Base-by-base conservation (phyloP, 1,139 yeast genomes). In the Diutina neorugosa region DNA sequence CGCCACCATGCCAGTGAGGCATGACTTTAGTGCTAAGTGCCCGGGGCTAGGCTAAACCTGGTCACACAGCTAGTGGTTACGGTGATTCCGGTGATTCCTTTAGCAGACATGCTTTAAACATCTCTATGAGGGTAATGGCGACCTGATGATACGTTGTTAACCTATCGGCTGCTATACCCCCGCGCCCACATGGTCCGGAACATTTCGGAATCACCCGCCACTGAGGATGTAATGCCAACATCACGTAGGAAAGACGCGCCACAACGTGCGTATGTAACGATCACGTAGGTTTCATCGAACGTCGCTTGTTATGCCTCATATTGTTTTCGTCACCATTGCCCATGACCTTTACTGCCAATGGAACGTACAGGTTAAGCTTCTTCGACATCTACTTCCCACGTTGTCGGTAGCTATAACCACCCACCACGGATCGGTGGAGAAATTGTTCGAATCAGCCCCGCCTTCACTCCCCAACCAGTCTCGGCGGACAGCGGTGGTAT, bases 401-500 rank as follows among this genome's bases (percentile, higher is more conserved):
- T 25, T n/a, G 2, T n/a, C 40, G 14, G 14, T 27, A n/a, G 6
- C 34, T 2, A n/a, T 46, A 12, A 27, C 49, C 9, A 9, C n/a
- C 19, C 49, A 47, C 25, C 42, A 47, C 42, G 42, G 51, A 11
- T 14, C 21, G 23, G 51, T 31, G 41, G 42, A 47, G 16, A 9
- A n/a, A 9, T 11, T 27, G 6, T 27, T 31, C 9, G 41, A 46
- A 27, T 4, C 20, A 11, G 12, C 18, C 41, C 50, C 41, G 14
- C 20, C 19, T 14, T 9, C 20, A 18, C 20, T n/a, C 19, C 14
- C 12, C 19, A 23, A 23, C 8, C 40, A 11, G 8, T 25, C 50
- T 16, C 41, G 51, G 37, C 44, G 55, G 4, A 49, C 62, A 16
- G 57, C 61, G 3, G 60, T 63, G 0, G 55, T 56, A 16, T 57